Evolutionary conservation across 1,284 basidiomycete genomes (phyloP), one percentile per base, ranked within the genome.

Genomic region (Naganishia cerealis): DNA sequence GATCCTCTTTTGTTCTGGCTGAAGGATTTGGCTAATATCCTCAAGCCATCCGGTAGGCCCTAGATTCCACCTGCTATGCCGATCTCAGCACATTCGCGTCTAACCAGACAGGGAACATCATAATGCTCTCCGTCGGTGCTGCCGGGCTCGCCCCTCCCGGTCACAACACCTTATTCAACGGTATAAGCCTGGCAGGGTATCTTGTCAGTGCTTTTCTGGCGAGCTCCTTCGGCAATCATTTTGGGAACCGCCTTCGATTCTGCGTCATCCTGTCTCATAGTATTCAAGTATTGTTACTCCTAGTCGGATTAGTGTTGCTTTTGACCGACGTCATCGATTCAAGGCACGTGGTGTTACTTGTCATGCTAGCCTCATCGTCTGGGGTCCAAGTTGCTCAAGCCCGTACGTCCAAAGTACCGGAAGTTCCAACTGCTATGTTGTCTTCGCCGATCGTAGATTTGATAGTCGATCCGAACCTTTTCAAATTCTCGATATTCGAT

Each of bases 41-140:
- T 13, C 2, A n/a, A 2, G 15, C 21, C 26, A 10, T 65, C 21
- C 36, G 39, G 73, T 75, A 16, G 69, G 79, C 8, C 72, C 40
- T 80, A 15, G 79, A 80, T 71, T 78, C 79, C 0, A 79, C 78
- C n/a, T 78, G 78, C 13, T 80, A 78, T 65, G 76, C 78, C 40
- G 78, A 80, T 65, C 80, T 79, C 69, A 46, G 59, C 10, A 79
- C 78, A 6, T 80, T 80, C 48, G 78, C 79, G 13, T 77, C 76
- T 18, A 80, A 80, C 70, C 78, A 65, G 33, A 70, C 69, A 16
- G 69, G 79, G 33, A 80, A 80, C 72, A 77, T 76, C 26, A 78
- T 80, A 66, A 72, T 80, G 8, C 72, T 80, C 16, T 77, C 76
- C 16, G 73, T 80, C 40, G 70, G 74, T 0, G 72, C 74, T 0